Percentiles rank a stretch among this genome's conserved stretches.
phyloP scores from a whole-genome alignment of 2,329 filamentous ascomycete species.

The Graphilbum sp. region DNA sequence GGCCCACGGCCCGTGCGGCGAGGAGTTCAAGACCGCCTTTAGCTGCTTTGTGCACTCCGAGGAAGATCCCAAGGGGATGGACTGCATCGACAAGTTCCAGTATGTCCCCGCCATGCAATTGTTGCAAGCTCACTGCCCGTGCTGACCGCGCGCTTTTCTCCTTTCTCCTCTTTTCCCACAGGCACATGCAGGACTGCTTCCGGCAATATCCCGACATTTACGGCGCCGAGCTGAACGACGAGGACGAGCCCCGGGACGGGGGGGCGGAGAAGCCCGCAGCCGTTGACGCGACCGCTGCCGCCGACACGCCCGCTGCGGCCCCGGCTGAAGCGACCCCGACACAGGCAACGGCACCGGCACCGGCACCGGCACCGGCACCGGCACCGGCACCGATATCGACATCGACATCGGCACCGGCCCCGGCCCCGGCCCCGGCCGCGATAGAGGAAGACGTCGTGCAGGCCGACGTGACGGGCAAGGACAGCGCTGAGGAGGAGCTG shows the following conservation, averaged over 20 bases:
- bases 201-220: constrained; percentile 84
- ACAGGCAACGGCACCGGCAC: background rate
- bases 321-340: background rate
- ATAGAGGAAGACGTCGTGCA: background rate
- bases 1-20: constrained; percentile 89
- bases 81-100: constrained; percentile 97
- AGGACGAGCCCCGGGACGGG: constrained; percentile 27
- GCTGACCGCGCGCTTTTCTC: background rate
- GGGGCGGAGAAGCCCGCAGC: constrained; percentile 12
- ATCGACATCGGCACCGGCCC: background rate
- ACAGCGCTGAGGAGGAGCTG: constrained; percentile 2
- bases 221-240: constrained; percentile 70
- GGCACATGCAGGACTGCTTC: constrained; percentile 97
- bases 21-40: constrained; percentile 89
- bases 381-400: background rate
- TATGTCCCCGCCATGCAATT: constrained; percentile 33
- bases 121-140: too few species aligned
- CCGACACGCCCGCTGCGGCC: constrained; percentile 7
- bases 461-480: background rate
- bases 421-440: background rate
- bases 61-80: constrained; percentile 93
- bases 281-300: constrained; percentile 14
- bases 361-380: background rate
- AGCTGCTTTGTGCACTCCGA: constrained; percentile 96
- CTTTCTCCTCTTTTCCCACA: constrained; percentile 19